Percentiles rank a stretch among this genome's conserved stretches.
Conservation (phyloP, 2,329 filamentous ascomycete genomes). For the Intubia oerlemansii region DNA sequence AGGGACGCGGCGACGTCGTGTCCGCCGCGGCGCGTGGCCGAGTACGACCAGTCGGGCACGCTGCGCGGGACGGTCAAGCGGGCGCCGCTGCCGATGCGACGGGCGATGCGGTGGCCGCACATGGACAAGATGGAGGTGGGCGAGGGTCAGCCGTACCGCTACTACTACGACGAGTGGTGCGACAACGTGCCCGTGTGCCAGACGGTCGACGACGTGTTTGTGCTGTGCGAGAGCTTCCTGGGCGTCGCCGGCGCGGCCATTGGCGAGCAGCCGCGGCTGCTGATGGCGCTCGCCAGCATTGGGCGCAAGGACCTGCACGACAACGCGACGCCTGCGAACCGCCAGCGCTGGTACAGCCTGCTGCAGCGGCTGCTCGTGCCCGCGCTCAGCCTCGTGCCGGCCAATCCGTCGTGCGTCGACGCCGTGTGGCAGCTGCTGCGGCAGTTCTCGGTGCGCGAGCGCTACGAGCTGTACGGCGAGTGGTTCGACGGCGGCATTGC, state of each 20-base stretch:
- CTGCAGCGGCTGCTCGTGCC: slow-evolving; percentile 72
- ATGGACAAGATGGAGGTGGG: slow-evolving; percentile 57
- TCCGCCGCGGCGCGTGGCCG: slow-evolving; percentile 22
- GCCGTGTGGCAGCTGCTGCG: slow-evolving; percentile 71
- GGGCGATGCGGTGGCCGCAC: slow-evolving; percentile 62
- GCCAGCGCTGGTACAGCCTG: slow-evolving; percentile 63
- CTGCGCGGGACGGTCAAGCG: slow-evolving; percentile 49
- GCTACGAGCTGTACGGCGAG: slow-evolving; percentile 81
- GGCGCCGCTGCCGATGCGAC: slow-evolving; percentile 35
- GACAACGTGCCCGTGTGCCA: slow-evolving; percentile 88
- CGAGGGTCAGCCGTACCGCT: slow-evolving; percentile 64
- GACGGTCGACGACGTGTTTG: slow-evolving; percentile 74
- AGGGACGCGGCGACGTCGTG: slow-evolving; percentile 10
- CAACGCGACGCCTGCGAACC: slow-evolving; percentile 50
- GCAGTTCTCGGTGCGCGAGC: slow-evolving; percentile 50
- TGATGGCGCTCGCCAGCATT: slow-evolving; percentile 71
- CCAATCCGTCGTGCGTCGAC: slow-evolving; percentile 67
- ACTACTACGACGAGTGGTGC: slow-evolving; percentile 95
- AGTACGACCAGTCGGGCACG: slow-evolving; percentile 41
- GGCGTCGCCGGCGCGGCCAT: slow-evolving; percentile 79
- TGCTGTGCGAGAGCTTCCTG: slow-evolving; percentile 62
- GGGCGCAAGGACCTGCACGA: slow-evolving; percentile 52
- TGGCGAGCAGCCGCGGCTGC: slow-evolving; percentile 56
- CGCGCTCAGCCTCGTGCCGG: slow-evolving; percentile 64
- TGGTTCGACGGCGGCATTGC: slow-evolving; percentile 73